Evolutionary conservation across 2,329 filamentous ascomycete genomes (phyloP), one percentile per base, ranked within the genome.

Genomic region (Alternaria brassicicola): DNA sequence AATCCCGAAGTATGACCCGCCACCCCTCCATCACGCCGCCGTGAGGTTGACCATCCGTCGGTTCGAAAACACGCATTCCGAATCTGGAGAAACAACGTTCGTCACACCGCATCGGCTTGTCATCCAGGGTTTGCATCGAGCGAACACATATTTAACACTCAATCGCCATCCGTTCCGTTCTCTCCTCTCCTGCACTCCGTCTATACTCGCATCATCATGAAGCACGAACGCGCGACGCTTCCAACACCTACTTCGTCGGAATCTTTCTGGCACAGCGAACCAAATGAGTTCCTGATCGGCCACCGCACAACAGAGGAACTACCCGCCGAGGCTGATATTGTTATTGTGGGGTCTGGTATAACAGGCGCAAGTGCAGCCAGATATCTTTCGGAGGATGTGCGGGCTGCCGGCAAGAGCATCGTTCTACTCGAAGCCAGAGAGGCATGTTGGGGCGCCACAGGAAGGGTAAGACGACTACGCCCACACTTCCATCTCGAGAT

Each of bases 371-470:
- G 89, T 75, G 88, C 87, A 0, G 89, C 89, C 3, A 83, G 86
- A 62, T 87, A 86, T 70, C 79, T 92, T 50, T 61, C 70, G 59
- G 76, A 84, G 78, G 69, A 81, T 79, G 55, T 79, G 62, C 62
- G 75, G 57, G 66, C 76, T 33, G 69, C 78, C 36, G 79, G 82
- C 5, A 78, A 83, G 57, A 81, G 78, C n/a, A 84, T 93, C 7
- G 81, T 93, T 6, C 84, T 93, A 80, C 81, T 94, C 5, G 91
- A 94, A 77, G 91, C 91, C 13, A 83, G 91, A 67, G 90, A 93
- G 79, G 89, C 88, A 4, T 93, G 90, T 71, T 93, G 86, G 85
- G 91, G 91, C 17, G 91, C 91, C n/a, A 94, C 90, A 1, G 90
- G 91, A n/a, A 80, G 90, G 70, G 89, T 91, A 70, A 82, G 86